phyloP scores from a whole-genome alignment of 441 rosid species.

The Brassica hybrid region DNA sequence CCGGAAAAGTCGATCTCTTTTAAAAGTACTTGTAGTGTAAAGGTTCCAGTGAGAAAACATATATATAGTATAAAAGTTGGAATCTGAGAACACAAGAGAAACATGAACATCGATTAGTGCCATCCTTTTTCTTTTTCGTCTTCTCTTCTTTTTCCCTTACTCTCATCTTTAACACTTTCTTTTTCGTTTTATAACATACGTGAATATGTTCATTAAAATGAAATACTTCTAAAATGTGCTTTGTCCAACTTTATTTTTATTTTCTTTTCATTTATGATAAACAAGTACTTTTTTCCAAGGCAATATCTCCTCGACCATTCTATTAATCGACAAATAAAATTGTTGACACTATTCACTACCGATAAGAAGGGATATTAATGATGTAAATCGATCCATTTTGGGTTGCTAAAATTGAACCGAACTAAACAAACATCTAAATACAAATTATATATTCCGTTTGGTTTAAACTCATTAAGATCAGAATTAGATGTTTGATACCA shows the following conservation, averaged over 20 bases:
- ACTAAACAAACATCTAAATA: neutral
- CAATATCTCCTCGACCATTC: no score
- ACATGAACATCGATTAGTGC: no score
- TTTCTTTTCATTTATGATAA: no score
- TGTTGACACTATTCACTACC: constrained; percentile 13
- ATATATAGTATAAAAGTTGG: constrained; percentile 31
- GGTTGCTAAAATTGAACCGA: neutral
- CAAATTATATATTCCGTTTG: neutral
- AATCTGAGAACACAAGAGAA: constrained; percentile 26
- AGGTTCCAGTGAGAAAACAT: no score
- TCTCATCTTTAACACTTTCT: constrained; percentile 40
- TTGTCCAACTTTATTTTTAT: neutral
- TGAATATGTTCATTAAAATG: constrained; percentile 23
- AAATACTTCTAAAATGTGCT: constrained; percentile 13
- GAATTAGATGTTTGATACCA: neutral
- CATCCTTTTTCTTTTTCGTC: constrained; percentile 29
- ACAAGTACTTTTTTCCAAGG: no score
- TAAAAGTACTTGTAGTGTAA: no score
- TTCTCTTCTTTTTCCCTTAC: constrained; percentile 10
- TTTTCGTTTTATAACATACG: constrained; percentile 35
- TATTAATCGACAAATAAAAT: neutral
- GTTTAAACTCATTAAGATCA: neutral
- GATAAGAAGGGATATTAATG: constrained; percentile 1
- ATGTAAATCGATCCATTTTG: neutral
- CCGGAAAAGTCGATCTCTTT: no score